phyloP scores from a whole-genome alignment of 495 filamentous ascomycete species.

The Lepraria neglecta region DNA sequence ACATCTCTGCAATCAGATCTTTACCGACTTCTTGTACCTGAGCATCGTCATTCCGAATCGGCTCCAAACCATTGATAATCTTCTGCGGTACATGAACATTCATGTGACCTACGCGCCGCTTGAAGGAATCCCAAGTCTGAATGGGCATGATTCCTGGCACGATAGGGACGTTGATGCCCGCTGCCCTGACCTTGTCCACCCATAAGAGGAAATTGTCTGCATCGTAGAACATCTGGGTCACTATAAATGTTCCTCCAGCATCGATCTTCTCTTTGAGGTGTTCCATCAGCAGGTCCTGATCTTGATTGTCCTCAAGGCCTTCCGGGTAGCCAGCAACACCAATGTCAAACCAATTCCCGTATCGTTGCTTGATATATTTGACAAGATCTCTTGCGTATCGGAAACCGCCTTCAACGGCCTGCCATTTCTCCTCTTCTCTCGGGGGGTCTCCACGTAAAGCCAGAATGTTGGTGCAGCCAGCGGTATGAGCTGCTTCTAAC shows the following conservation, averaged over 20 bases:
- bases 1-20: conserved; percentile 85
- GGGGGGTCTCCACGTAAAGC: conserved; percentile 93
- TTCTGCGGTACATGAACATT: conserved; percentile 70
- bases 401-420: conserved; percentile 76
- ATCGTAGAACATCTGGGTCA: conserved; percentile 99
- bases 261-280: conserved; percentile 98
- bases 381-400: conserved; percentile 91
- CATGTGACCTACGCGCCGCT: conserved; percentile 84
- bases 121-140: conserved; percentile 84
- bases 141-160: conserved; percentile 99
- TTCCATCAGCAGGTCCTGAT: conserved; percentile 76
- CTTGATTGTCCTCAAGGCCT: conserved; percentile 85
- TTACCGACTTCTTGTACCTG: conserved; percentile 88
- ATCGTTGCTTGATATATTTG: conserved; percentile 80
- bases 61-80: conserved; percentile 79
- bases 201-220: conserved; percentile 88
- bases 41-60: conserved; percentile 93
- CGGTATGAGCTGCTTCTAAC: conserved; percentile 80
- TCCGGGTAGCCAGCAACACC: conserved; percentile 97
- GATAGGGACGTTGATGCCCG: conserved; percentile 83
- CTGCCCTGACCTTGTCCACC: conserved; percentile 75
- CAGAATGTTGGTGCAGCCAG: conserved; percentile 96
- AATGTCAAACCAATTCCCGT: conserved; percentile 95
- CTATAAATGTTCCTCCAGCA: conserved; percentile 84
- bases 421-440: conserved; percentile 90